Percentiles rank a stretch among this genome's conserved stretches.
Conservation (phyloP, 1,284 basidiomycete species). For the Neonothopanus nambi region DNA sequence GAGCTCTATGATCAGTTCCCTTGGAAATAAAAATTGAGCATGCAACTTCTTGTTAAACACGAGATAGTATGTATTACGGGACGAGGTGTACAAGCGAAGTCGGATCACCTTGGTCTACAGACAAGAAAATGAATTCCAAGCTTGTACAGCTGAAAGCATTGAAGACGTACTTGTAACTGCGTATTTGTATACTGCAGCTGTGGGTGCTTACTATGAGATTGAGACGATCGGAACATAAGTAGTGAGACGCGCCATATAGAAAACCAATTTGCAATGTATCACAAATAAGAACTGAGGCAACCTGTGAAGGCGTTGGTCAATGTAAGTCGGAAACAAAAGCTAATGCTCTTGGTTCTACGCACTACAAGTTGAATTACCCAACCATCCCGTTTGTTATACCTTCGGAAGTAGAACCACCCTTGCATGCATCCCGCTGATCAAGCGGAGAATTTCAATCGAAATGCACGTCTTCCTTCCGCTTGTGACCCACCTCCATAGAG, state of each 20-base stretch:
- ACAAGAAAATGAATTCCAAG: neutral
- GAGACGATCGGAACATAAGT: too few relatives aligned
- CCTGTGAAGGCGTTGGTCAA: too few relatives aligned
- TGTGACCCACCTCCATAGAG: slow-evolving; percentile 9
- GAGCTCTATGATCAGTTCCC: slow-evolving; percentile 6
- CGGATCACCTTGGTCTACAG: slow-evolving; percentile 8
- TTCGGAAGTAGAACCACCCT: slow-evolving; percentile 16
- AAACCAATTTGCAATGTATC: slow-evolving; percentile 13
- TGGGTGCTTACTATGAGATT: too few relatives aligned
- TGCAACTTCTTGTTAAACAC: neutral
- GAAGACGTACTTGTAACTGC: slow-evolving; percentile 9
- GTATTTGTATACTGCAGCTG: slow-evolving; percentile 17
- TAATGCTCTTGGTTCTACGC: neutral
- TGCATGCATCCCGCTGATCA: slow-evolving; percentile 13
- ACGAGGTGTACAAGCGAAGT: neutral
- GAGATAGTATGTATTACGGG: neutral
- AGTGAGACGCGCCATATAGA: slow-evolving; percentile 4
- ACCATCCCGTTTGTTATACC: slow-evolving; percentile 7
- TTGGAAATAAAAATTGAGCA: neutral
- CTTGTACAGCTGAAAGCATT: neutral
- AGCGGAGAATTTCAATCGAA: neutral
- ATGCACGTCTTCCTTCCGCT: neutral
- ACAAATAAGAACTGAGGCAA: slow-evolving; percentile 12
- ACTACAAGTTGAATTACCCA: slow-evolving; percentile 13
- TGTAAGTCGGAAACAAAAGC: neutral